Conservation (phyloP, 129 eudicot species). For the Centaurea solstitialis region DNA sequence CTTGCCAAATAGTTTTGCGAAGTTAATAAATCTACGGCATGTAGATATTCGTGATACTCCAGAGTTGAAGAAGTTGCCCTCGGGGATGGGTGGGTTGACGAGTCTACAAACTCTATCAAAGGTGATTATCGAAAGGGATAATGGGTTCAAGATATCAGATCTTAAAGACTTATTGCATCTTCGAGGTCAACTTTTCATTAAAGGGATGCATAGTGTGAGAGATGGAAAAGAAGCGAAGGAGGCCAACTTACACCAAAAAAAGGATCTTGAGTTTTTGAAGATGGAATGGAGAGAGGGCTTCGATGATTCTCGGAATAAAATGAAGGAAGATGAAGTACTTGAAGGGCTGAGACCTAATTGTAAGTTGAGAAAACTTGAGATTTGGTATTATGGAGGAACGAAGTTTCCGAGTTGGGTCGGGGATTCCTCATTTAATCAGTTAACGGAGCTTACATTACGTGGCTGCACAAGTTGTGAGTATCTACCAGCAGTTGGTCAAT, state of each 20-base stretch:
- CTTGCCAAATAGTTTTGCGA: constrained; percentile 23
- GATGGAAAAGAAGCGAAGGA: constrained; percentile 29
- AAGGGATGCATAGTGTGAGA: constrained; percentile 34
- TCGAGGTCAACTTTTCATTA: constrained; percentile 28
- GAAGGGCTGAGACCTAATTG: constrained; percentile 35
- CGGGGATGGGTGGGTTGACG: constrained; percentile 32
- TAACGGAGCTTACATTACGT: constrained; percentile 26
- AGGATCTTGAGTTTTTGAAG: constrained; percentile 26
- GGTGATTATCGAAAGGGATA: neutral
- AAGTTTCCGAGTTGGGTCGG: constrained; percentile 50
- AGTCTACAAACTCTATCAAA: constrained; percentile 5
- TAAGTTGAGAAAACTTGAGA: constrained; percentile 18
- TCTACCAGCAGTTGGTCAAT: constrained; percentile 51
- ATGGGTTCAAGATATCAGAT: constrained; percentile 30
- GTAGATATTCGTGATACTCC: constrained; percentile 35
- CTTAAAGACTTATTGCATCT: constrained; percentile 29
- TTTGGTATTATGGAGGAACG: constrained; percentile 28
- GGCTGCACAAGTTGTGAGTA: constrained; percentile 29
- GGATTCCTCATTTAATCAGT: constrained; percentile 26
- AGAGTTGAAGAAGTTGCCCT: constrained; percentile 26
- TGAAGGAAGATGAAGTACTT: constrained; percentile 26
- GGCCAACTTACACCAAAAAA: constrained; percentile 35
- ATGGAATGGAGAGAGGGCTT: constrained; percentile 33
- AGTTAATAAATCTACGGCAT: constrained; percentile 37
- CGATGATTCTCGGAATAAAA: constrained; percentile 12